Percentiles rank a stretch among this genome's conserved stretches.
phyloP scores from a whole-genome alignment of 2,329 filamentous ascomycete genomes.

The Fusarium neocosmosporiellum region DNA sequence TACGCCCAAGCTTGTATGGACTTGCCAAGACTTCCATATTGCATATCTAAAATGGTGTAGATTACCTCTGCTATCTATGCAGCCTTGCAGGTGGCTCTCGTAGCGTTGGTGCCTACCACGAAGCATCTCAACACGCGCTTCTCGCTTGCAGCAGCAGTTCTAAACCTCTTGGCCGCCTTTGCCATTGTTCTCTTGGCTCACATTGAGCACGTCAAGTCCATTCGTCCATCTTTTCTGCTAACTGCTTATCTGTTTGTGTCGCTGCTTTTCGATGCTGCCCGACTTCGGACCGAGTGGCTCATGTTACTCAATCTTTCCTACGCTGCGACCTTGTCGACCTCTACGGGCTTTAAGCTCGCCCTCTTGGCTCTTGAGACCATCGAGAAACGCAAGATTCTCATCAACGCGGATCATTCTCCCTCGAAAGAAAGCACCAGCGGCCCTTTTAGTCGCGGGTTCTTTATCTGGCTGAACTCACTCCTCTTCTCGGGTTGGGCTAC shows the following conservation, averaged over 20 bases:
- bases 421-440: constrained; percentile 63
- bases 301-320: constrained; percentile 40
- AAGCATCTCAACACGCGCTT: constrained; percentile 42
- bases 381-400: constrained; percentile 47
- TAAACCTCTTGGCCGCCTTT: constrained; percentile 44
- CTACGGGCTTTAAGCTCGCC: constrained; percentile 38
- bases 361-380: constrained; percentile 45
- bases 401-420: constrained; percentile 53
- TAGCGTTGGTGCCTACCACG: constrained; percentile 41
- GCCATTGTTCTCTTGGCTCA: constrained; percentile 45
- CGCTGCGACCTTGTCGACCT: constrained; percentile 39
- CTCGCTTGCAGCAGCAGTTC: constrained; percentile 44
- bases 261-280: constrained; percentile 47
- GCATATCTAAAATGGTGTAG: constrained; percentile 22
- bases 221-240: constrained; percentile 48
- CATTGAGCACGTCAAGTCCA: constrained; percentile 48
- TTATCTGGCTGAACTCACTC: constrained; percentile 54
- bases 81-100: constrained; percentile 40
- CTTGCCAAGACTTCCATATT: neutral
- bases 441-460: constrained; percentile 46
- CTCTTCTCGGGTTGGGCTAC: constrained; percentile 60
- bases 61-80: constrained; percentile 38
- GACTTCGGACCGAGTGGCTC: constrained; percentile 49
- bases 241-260: constrained; percentile 46
- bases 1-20: constrained; percentile 41